Evolutionary conservation across 805 yeast genomes (phyloP).

Genomic region (Scheffersomyces stipitis): DNA sequence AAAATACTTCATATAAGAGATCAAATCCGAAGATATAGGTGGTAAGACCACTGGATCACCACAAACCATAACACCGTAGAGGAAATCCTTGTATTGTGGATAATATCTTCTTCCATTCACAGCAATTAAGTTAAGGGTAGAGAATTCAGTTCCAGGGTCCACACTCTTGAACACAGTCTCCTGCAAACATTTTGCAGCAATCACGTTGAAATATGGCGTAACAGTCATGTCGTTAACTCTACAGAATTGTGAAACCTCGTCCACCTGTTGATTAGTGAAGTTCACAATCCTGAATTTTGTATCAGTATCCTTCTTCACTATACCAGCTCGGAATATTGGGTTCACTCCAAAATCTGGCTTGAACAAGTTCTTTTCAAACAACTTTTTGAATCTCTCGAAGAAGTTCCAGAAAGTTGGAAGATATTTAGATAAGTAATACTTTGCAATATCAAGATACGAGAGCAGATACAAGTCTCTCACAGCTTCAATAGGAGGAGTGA

Average conservation of each 20-base stretch:
- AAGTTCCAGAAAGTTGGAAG: neutral
- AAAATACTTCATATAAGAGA: slow-evolving; percentile 2
- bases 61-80: slow-evolving; percentile 2
- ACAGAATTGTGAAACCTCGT: slow-evolving; percentile 3
- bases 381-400: neutral
- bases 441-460: neutral
- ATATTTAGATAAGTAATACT: neutral
- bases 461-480: neutral
- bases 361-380: neutral
- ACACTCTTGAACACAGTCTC: slow-evolving; percentile 2
- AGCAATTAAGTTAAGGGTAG: slow-evolving; percentile 6
- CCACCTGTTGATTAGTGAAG: slow-evolving; percentile 3
- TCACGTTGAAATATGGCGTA: slow-evolving; percentile 10
- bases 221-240: slow-evolving; percentile 7
- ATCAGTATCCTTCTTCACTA: neutral
- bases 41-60: neutral
- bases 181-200: slow-evolving; percentile 8
- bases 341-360: slow-evolving; percentile 1
- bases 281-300: slow-evolving; percentile 3
- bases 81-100: neutral
- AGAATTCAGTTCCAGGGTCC: slow-evolving; percentile 3
- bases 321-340: slow-evolving; percentile 1
- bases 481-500: slow-evolving; percentile 1
- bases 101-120: slow-evolving; percentile 9
- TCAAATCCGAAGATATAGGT: neutral